Conservation (phyloP, 2,329 filamentous ascomycete genomes). For the Didymella glomerata region DNA sequence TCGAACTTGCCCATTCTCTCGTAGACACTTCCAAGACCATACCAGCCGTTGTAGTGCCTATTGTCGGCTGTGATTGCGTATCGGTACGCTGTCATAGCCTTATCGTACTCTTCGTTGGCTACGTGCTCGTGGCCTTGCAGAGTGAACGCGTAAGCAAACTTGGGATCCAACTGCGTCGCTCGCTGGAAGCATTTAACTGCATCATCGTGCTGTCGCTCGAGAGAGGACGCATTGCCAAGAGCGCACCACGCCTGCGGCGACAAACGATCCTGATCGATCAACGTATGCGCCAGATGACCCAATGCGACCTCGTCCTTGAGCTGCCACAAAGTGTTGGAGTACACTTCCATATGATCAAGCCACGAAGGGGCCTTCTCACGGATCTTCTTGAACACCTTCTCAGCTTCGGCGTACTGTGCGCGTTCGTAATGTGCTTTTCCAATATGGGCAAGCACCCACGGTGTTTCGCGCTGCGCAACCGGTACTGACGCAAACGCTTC, state of each 20-base stretch:
- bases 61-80: slow-evolving; percentile 84
- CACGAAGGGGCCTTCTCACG: slow-evolving; percentile 81
- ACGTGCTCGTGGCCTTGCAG: slow-evolving; percentile 96
- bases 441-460: slow-evolving; percentile 91
- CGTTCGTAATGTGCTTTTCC: slow-evolving; percentile 93
- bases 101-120: slow-evolving; percentile 96
- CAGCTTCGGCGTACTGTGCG: slow-evolving; percentile 83
- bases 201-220: slow-evolving; percentile 91
- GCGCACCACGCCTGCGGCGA: slow-evolving; percentile 97
- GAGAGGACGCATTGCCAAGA: slow-evolving; percentile 91
- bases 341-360: slow-evolving; percentile 95
- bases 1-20: slow-evolving; percentile 91
- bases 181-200: slow-evolving; percentile 94
- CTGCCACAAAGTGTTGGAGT: slow-evolving; percentile 99
- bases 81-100: slow-evolving; percentile 86
- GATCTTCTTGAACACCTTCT: slow-evolving; percentile 83
- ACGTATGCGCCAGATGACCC: slow-evolving; percentile 88
- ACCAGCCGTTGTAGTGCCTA: slow-evolving; percentile 98
- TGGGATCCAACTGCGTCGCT: slow-evolving; percentile 87
- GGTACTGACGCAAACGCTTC: slow-evolving; percentile 76
- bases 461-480: slow-evolving; percentile 81
- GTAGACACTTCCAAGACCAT: slow-evolving; percentile 82
- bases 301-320: slow-evolving; percentile 90
- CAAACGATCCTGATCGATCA: slow-evolving; percentile 85
- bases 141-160: slow-evolving; percentile 95